Evolutionary conservation across 805 yeast genomes (phyloP).

Genomic region (Barnettozyma pratensis): DNA sequence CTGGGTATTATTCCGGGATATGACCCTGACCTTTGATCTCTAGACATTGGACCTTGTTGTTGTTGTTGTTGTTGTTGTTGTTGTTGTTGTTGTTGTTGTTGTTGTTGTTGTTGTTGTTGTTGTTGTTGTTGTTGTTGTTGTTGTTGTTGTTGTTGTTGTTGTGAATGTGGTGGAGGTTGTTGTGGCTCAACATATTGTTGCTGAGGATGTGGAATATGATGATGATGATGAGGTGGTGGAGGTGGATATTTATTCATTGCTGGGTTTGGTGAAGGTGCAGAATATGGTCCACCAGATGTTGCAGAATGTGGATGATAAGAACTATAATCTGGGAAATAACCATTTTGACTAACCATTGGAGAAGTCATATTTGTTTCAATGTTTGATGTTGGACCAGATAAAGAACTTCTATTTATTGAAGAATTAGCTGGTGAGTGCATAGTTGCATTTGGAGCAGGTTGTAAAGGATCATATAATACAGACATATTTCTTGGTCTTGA

Average conservation of each 20-base stretch:
- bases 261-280: background rate
- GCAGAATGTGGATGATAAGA: constrained; percentile 2
- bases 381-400: constrained; percentile 12
- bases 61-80: constrained; percentile 1
- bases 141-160: background rate
- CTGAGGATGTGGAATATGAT: background rate
- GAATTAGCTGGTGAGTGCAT: constrained; percentile 13
- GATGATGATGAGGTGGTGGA: constrained; percentile 1
- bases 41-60: background rate
- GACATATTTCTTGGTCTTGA: constrained; percentile 23
- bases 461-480: constrained; percentile 24
- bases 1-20: constrained; percentile 18
- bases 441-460: constrained; percentile 9
- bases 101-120: background rate
- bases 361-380: constrained; percentile 9
- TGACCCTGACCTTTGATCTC: constrained; percentile 22
- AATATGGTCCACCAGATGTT: too few species aligned
- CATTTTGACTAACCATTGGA: constrained; percentile 3
- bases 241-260: too few species aligned
- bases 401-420: constrained; percentile 13
- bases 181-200: background rate
- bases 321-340: constrained; percentile 21
- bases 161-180: constrained; percentile 3
- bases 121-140: constrained; percentile 1
- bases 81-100: background rate